Evolutionary conservation across 2,329 filamentous ascomycete species (phyloP), one percentile per base, ranked within the genome.

Genomic region (Nectriaceae sp.): DNA sequence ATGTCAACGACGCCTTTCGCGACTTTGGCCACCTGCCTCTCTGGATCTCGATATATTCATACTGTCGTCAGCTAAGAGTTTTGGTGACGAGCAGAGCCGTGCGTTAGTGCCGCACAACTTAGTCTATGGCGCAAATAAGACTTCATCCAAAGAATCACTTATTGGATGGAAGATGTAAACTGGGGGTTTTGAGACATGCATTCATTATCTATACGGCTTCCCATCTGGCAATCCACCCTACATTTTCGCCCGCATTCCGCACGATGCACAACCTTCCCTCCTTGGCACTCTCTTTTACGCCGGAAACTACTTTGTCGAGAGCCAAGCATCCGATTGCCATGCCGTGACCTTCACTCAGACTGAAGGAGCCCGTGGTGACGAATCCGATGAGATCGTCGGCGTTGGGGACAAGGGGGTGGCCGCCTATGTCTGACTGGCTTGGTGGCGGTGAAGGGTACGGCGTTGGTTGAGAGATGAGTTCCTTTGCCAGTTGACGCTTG

Each of bases 291-390:
- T 55, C 58, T 38, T 53, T 64, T 19, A 71, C 40, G 3, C 59
- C 65, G 0, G 47, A 70, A 3, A 80, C 49, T 1, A 88, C 77
- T 65, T 77, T 86, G 4, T 75, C 74, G 1, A 86, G 73, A 13
- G 83, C 74, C 21, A 97, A 64, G 42, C 81, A 86, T 0, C 88
- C 94, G 50, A 97, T 77, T 1, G 85, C 93, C 15, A 84, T 84
- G 1, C 87, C 89, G 56, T 79, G 81, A 0, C 93, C 94, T 55
- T 88, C 83, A 2, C 83, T 81, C 2, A 97, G 78, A 61, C 87
- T 91, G 66, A 87, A 96, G 42, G 89, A 87, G 0, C 93, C 94
- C 1, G 87, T 88, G 2, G 91, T 97, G 20, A 97, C 85, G 65
- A 96, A 99, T 0, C 94, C 94, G 42, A 97, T 82, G 11, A 97